Conservation (phyloP, 495 filamentous ascomycete species). For the Penicillium bovifimosum region DNA sequence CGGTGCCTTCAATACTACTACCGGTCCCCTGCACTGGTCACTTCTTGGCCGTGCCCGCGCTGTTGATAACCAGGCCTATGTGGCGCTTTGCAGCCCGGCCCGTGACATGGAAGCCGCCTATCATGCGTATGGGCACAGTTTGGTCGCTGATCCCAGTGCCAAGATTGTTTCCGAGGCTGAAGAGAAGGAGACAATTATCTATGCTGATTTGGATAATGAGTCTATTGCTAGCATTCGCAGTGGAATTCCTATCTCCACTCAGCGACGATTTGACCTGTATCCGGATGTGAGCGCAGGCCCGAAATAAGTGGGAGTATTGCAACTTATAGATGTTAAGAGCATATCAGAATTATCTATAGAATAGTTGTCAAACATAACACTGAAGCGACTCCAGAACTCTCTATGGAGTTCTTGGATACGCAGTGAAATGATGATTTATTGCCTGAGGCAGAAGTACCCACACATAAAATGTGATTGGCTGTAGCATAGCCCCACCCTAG, state of each 20-base stretch:
- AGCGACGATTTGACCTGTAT: conserved; percentile 94
- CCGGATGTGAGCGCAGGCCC: conserved; percentile 65
- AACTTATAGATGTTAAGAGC: background rate
- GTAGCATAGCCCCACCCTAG: background rate
- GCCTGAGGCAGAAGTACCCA: background rate
- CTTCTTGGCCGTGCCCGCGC: conserved; percentile 78
- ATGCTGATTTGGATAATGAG: conserved; percentile 65
- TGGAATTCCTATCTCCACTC: conserved; percentile 76
- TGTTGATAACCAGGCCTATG: conserved; percentile 92
- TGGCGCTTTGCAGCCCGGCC: conserved; percentile 87
- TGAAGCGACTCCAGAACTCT: no score
- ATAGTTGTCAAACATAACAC: background rate
- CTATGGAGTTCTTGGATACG: no score
- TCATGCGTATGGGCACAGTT: conserved; percentile 85
- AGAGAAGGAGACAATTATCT: conserved; percentile 69
- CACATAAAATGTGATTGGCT: background rate
- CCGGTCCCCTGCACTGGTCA: conserved; percentile 87
- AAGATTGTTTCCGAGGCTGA: conserved; percentile 66
- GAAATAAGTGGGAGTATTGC: conserved; percentile 5
- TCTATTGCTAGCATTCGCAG: conserved; percentile 72
- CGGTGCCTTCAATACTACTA: conserved; percentile 92
- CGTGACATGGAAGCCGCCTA: conserved; percentile 73
- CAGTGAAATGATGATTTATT: no score
- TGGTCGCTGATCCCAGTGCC: conserved; percentile 88
- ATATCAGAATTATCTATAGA: background rate